Evolutionary conservation across 2,329 filamentous ascomycete genomes (phyloP), one percentile per base, ranked within the genome.

Genomic region (Cucurbitaria berberidis): DNA sequence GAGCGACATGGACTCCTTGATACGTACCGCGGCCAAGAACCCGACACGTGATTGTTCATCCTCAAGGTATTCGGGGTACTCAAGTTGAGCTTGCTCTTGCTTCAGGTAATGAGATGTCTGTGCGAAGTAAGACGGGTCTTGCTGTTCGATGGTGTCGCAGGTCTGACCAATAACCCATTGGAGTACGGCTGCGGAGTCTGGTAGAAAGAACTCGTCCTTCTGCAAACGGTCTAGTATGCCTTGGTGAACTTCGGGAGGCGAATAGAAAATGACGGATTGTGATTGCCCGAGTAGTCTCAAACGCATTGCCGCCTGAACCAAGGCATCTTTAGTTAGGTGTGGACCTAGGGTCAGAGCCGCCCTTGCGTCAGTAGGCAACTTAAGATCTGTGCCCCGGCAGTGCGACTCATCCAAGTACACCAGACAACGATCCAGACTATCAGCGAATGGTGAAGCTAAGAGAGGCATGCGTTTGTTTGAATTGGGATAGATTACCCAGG

Each of bases 291-390:
- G 74, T 40, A 88, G 82, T 1, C 87, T 78, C 0, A 89, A 69
- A 53, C 87, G 75, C 86, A 89, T 89, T 0, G 86, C 85, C 47
- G 86, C 86, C 84, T 89, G 85, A 0, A 86, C 84, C 0, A 82
- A 80, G 8, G 83, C 78, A 49, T 88, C 86, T 53, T 88, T 88
- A 0, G 82, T 86, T 47, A 85, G 80, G 1, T 80, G 78, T 0
- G 83, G 74, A 0, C 81, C 82, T 0, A 88, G 69, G 0, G 85
- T 88, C 1, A 88, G 60, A 0, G 84, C 85, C 0, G 80, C 85
- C 1, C 50, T 59, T 0, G 82, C 80, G 1, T 64, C 1, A 0
- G 63, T 22, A 0, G 84, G 84, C 1, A 88, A 71, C 52, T 82
- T 84, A 1, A 88, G 68, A 56, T 88, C 85, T 0, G 82, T 86